Base-by-base conservation (phyloP, 1,284 basidiomycete genomes). In the Amylostereum areolatum region DNA sequence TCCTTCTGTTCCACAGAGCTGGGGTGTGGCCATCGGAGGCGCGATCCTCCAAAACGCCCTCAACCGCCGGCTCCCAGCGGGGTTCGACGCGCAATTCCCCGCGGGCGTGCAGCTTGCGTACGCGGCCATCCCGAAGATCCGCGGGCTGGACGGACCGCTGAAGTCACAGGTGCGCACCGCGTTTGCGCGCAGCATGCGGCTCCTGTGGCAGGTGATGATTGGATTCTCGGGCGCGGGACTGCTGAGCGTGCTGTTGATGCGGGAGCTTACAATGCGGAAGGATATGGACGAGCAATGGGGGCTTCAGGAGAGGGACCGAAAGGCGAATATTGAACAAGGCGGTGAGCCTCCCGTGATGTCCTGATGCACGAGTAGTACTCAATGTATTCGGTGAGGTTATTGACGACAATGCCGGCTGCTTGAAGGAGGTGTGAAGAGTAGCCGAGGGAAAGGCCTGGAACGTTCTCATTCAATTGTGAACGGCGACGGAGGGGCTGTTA, bases 261-360 rank as follows among this genome's bases (percentile, higher is more conserved):
- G 57, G 47, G 63, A 64, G 44, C 46, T 68, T 18, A 49, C 55
- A 33, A 55, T 71, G 55, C 61, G 63, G 44, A 56, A 52, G 49
- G 52, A 60, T 39, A 63, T 62, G 25, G 67, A 69, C 46, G 58
- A 61, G 25, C 51, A 61, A 8, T 70, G 63, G 62, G 64, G 60
- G 10, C 50, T 64, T 49, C 7, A 52, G 33, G 57, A 57, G 18
- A 18, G 18, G 18, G 18, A 18, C 18, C 18, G 18, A 18, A 18
- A 18, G 18, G 18, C 18, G 18, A 18, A 18, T 18, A 18, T 18
- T 18, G 18, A 18, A 18, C 1, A 18, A 18, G 18, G 18, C 18
- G 18, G 18, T 18, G 18, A 18, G 18, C 18, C 18, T 18, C 18
- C 18, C 18, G 18, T 18, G 18, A 18, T 18, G 18, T 18, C 18